phyloP scores from a whole-genome alignment of 495 filamentous ascomycete genomes.

The Rostrohypoxylon terebratum region DNA sequence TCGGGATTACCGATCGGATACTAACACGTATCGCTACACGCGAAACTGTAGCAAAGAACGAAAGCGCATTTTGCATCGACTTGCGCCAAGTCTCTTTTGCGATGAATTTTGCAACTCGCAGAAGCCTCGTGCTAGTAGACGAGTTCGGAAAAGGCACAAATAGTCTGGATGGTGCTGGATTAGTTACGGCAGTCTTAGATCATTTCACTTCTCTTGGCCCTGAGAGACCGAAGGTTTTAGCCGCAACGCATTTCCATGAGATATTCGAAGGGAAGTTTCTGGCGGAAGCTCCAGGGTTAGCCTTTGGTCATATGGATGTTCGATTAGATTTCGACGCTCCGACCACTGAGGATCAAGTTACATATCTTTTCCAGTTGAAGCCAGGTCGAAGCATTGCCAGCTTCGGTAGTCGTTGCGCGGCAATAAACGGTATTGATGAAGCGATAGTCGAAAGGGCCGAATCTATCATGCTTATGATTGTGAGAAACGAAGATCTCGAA shows the following conservation, averaged over 20 bases:
- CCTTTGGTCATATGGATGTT: conserved; percentile 91
- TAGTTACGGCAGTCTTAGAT: conserved; percentile 85
- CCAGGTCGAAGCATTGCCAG: conserved; percentile 81
- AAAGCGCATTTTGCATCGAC: conserved; percentile 95
- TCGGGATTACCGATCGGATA: conserved; percentile 94
- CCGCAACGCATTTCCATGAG: conserved; percentile 94
- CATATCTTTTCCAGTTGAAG: conserved; percentile 83
- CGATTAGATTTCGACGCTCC: conserved; percentile 71
- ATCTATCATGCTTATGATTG: conserved; percentile 74
- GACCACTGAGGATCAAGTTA: conserved; percentile 77
- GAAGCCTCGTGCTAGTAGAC: conserved; percentile 86
- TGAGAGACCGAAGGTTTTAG: conserved; percentile 83
- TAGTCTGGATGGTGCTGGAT: conserved; percentile 81
- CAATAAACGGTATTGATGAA: conserved; percentile 81
- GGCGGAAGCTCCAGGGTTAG: conserved; percentile 65
- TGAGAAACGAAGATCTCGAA: conserved; percentile 80
- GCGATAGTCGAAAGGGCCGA: conserved; percentile 81
- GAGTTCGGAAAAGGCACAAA: conserved; percentile 98
- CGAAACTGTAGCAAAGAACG: conserved; percentile 84
- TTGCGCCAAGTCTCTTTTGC: conserved; percentile 87
- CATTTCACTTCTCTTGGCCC: conserved; percentile 72
- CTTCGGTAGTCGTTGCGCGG: conserved; percentile 86
- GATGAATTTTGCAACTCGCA: conserved; percentile 78
- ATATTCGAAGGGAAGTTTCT: conserved; percentile 84
- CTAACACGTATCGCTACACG: conserved; percentile 87